Conservation (phyloP, 768 basidiomycete species). For the Tylopilus balloui region DNA sequence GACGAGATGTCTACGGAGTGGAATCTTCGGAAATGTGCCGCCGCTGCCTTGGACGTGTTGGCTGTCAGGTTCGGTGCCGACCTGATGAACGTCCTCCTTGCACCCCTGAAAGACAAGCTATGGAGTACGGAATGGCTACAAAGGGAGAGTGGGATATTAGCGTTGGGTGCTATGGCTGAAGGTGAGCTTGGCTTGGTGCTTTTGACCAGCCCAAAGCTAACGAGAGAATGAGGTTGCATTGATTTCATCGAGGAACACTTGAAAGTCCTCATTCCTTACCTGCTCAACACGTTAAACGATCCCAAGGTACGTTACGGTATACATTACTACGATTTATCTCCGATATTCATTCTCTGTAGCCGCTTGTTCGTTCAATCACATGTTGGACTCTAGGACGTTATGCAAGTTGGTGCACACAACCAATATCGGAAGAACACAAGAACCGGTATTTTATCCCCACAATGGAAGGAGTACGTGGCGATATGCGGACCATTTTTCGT, state of each 20-base stretch:
- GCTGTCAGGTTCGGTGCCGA: constrained; percentile 92
- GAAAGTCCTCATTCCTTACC: constrained; percentile 87
- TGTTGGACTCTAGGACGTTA: constrained; percentile 99
- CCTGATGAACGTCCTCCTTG: constrained; percentile 80
- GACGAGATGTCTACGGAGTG: constrained; percentile 98
- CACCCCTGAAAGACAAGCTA: constrained; percentile 87
- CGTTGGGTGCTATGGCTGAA: constrained; percentile 97
- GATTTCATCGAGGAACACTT: constrained; percentile 93
- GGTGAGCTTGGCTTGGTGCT: constrained; percentile 45
- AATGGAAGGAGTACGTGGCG: constrained; percentile 84
- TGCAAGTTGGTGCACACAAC: constrained; percentile 94
- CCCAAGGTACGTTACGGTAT: constrained; percentile 60
- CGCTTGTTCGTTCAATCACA: constrained; percentile 94
- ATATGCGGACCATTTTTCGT: constrained; percentile 14
- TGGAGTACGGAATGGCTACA: constrained; percentile 94
- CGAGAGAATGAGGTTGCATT: constrained; percentile 71
- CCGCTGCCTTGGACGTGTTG: constrained; percentile 94
- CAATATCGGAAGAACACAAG: constrained; percentile 81
- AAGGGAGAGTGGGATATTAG: constrained; percentile 92
- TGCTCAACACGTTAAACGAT: constrained; percentile 87
- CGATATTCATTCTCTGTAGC: constrained; percentile 43
- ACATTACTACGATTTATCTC: neutral
- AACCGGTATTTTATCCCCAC: constrained; percentile 91
- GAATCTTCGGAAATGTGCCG: constrained; percentile 98
- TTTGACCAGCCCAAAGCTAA: constrained; percentile 6